Base-by-base conservation (phyloP, 2,329 filamentous ascomycete species). In the Cryphonectria naterciae region DNA sequence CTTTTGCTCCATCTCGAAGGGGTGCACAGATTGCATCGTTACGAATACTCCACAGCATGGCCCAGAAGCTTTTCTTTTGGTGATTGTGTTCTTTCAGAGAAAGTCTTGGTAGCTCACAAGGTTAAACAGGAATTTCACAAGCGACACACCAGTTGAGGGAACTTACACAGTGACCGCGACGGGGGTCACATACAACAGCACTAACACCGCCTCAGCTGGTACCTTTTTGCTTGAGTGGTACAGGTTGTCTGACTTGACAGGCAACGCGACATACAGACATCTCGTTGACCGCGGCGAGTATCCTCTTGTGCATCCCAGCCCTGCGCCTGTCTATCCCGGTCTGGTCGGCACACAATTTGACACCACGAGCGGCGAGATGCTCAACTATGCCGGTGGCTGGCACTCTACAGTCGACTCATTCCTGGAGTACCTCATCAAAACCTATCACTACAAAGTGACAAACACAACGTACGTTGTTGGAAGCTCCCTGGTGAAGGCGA, bases 191-290 rank as follows among this genome's bases (percentile, higher is more conserved):
- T 69, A 69, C 62, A 69, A 69, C 25, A 69, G 68, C 61, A 69
- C 68, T 6, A 69, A 69, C 68, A 69, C 68, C 22, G 68, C 68
- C 37, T 69, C 68, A 11, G 68, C 61, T 3, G 68, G 68, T 0
- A 60, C 68, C n/a, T 69, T 69, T 28, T 22, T 69, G 25, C 62
- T 69, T 17, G 68, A 69, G 13, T 69, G 68, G 68, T 69, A 69
- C 52, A 37, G 68, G 13, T 17, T 69, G 37, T 41, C 61, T n/a
- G 68, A 69, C 37, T 28, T 69, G 49, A 65, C 68, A 39, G 68
- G 68, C 25, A 69, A 69, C 43, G 28, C 68, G 11, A 65, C 68
- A 5, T 69, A 69, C 62, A 54, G 68, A 17, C 11, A 43, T n/a
- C 49, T 69, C 15, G 68, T 65, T 22, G 68, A 69, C 54, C 68